Base-by-base conservation (phyloP, 164 flowering plant species). In the Chimonanthus salicifolius region DNA sequence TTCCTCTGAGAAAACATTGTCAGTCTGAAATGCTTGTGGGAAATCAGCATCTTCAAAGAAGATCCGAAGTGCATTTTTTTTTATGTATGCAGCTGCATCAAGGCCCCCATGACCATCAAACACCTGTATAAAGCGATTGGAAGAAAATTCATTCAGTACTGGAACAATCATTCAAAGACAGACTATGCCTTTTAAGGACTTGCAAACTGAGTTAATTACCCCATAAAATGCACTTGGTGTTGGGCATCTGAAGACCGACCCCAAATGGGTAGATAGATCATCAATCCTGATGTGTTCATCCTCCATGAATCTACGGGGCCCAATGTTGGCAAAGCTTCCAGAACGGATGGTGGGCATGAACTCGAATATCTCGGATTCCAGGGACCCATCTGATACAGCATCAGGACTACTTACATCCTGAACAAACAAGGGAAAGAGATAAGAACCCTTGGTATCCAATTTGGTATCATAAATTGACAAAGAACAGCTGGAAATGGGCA, bases 31-130 rank as follows among this genome's bases (percentile, higher is more conserved):
- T n/a, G 81, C 70, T 72, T 79, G 86, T 1, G 92, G 97, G 74
- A 92, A 87, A 64, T 78, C 79, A 16, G 77, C 87, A 79, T 88
- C 92, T 74, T 89, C 87, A 79, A 94, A 92, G 73, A 92, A 86
- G 62, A 94, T 77, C 72, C 83, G 83, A 7, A 83, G 74, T 5
- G 83, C 88, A 84, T 92, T 89, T 66, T 87, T 83, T 71, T 78
- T 85, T 20, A 94, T 70, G 84, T 77, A 92, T 62, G 92, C 84
- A 50, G 98, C 91, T 9, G 97, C 97, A 78, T 92, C 95, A 68
- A 94, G 80, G 20, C 98, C 98, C 51, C 97, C 98, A 84, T 94
- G 98, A 62, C 98, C 98, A 82, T 94, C 98, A 81, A 92, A 92
- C 9, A 94, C 90, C 94, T 91, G 80, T 3, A 49, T 11, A 33